These are phyloP conservation scores for Solanum etuberosum DNA, from an alignment of 257 asterid genomes.

Conservation along the genomic window DNA sequence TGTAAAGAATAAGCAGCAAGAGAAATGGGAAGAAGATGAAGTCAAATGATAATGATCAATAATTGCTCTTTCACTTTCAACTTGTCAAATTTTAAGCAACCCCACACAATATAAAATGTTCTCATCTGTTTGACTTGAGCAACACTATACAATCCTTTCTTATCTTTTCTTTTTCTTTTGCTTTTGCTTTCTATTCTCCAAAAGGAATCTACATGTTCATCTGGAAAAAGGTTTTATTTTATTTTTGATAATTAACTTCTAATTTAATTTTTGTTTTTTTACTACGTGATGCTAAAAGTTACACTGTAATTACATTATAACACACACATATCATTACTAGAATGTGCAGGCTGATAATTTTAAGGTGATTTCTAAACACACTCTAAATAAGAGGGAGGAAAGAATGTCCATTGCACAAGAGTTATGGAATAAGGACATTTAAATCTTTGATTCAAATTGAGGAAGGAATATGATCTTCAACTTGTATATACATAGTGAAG, in stretches of 20 bases:
- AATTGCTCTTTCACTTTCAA: not conserved
- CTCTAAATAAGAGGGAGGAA: not conserved
- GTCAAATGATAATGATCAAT: not conserved
- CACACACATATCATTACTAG: not conserved
- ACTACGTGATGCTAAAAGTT: not conserved
- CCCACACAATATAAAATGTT: not conserved
- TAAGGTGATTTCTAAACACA: not conserved
- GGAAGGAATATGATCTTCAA: not conserved
- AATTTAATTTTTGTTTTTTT: not conserved
- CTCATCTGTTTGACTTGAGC: not conserved
- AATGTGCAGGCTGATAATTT: not conserved
- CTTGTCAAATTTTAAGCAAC: not conserved
- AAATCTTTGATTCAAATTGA: not conserved
- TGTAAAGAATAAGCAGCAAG: not conserved
- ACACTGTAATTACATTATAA: not conserved
- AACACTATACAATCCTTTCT: not conserved
- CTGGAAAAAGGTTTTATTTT: not conserved
- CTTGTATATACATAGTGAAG: not conserved
- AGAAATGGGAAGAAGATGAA: not conserved
- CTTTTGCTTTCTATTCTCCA: not conserved
- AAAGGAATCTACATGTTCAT: not conserved
- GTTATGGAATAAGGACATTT: not conserved
- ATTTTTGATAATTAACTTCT: not conserved
- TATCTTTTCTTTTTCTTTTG: not conserved
- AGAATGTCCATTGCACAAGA: not conserved